A percentile compares a stretch with the other conserved stretches of the same genome.
These are phyloP conservation scores for Malania oleifera DNA, from an alignment of 164 flowering plant species.

Conservation along the genomic window DNA sequence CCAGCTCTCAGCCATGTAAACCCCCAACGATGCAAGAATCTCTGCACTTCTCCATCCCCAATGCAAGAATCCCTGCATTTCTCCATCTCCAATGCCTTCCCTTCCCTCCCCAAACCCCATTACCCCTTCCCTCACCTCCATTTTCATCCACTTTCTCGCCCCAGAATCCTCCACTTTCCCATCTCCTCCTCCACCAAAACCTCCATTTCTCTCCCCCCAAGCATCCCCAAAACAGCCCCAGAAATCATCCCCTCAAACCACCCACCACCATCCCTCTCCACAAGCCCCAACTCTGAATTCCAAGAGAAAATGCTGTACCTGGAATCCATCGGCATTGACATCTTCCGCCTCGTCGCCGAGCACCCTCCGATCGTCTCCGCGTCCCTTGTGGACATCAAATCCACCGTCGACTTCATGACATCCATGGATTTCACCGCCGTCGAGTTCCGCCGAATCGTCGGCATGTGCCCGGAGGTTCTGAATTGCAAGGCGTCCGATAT, in stretches of 20 bases:
- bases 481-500: conserved; percentile 24
- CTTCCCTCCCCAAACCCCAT: conserved; percentile 13
- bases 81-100: conserved; percentile 17
- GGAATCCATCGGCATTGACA: conserved; percentile 82
- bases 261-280: conserved; percentile 3
- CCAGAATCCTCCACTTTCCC: conserved; percentile 21
- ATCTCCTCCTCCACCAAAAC: conserved; percentile 27
- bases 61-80: conserved; percentile 40
- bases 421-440: conserved; percentile 50
- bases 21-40: conserved; percentile 17
- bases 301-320: conserved; percentile 68
- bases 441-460: conserved; percentile 52
- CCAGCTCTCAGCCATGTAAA: too few relatives aligned
- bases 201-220: conserved; percentile 23
- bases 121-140: conserved; percentile 18
- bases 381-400: conserved; percentile 39
- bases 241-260: conserved; percentile 5
- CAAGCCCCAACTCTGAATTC: conserved; percentile 24
- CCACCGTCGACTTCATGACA: conserved; percentile 44
- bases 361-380: conserved; percentile 47
- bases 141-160: conserved; percentile 28
- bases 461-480: conserved; percentile 78
- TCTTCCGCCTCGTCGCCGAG: conserved; percentile 37
- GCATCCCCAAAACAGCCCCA: conserved; percentile 18
- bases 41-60: conserved; percentile 27